Base-by-base conservation (phyloP, 2,329 filamentous ascomycete genomes). In the Aspergillus calidoustus region DNA sequence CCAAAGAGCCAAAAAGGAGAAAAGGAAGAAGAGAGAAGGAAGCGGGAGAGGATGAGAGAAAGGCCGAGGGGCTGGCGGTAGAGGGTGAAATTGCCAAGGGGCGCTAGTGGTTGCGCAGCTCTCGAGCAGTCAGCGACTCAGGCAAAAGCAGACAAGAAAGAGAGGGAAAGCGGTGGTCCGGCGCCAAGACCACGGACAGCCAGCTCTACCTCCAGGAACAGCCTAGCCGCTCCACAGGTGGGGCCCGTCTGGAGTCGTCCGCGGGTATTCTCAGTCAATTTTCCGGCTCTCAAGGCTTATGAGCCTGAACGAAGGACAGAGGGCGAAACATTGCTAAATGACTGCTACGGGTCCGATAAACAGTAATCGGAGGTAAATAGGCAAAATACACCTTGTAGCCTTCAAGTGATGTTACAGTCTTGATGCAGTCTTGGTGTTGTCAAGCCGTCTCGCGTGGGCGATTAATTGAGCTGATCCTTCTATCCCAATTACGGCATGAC, bases 71-170 rank as follows among this genome's bases (percentile, higher is more conserved):
- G 71, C 69, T 71, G 71, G 67, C 64, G 70, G 66, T 67, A 68
- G 68, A 71, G 65, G 64, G 71, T 59, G 69, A 73, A 65, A 67
- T 66, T 70, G 72, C 72, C 72, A 74, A 74, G 72, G 28, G 53
- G 61, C 68, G 70, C 72, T 74, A 74, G 72, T 74, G 72, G 72
- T 74, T 74, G 72, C 68, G 72, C 62, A 74, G 67, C 70, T 72
- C 66, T 67, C 59, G 66, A 68, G 67, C 67, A 68, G 68, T 68
- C 68, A 71, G 64, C 64, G 64, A 67, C 19, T 44, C 23, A 13
- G 22, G n/a, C 19, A 19, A 53, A 34, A 17, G 43, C 38, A n/a
- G 63, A 63, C 30, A 50, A 61, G 62, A 67, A 67, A 67, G 63
- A 62, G 67, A 64, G 64, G 64, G 69, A 71, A 68, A 66, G 67